phyloP scores from a whole-genome alignment of 2,329 filamentous ascomycete genomes.

The Phaeophleospora eucalypticola region DNA sequence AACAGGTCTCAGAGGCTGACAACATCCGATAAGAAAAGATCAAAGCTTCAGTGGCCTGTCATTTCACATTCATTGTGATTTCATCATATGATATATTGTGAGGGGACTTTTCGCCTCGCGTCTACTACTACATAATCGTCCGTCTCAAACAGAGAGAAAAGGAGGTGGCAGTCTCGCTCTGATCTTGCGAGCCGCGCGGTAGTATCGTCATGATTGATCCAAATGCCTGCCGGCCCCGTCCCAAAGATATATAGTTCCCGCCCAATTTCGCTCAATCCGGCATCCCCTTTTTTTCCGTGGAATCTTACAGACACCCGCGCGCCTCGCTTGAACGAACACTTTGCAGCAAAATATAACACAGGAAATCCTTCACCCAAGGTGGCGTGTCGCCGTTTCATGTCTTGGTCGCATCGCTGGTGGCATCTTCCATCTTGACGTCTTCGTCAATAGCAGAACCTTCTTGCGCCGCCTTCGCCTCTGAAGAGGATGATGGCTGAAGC shows the following conservation, averaged over 20 bases:
- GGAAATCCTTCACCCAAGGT: background rate
- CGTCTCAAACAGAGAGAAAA: too few species aligned
- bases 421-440: constrained; percentile 29
- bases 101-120: background rate
- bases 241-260: background rate
- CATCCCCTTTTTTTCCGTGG: background rate
- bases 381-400: constrained; percentile 7
- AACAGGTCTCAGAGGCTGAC: too few species aligned
- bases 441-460: constrained; percentile 25
- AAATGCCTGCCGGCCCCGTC: background rate
- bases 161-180: background rate
- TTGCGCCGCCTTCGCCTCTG: constrained; percentile 22
- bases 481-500: constrained; percentile 23
- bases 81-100: background rate
- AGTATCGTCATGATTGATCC: background rate
- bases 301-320: background rate
- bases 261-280: background rate
- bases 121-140: background rate
- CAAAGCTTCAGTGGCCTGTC: too few species aligned
- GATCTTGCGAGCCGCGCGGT: too few species aligned
- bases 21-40: too few species aligned
- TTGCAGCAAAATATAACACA: background rate
- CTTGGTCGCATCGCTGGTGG: constrained; percentile 9
- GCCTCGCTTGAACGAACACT: background rate
- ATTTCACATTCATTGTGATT: background rate